Evolutionary conservation across 345 rosid species (phyloP), one percentile per base, ranked within the genome.

Genomic region (Gossypioides kirkii): DNA sequence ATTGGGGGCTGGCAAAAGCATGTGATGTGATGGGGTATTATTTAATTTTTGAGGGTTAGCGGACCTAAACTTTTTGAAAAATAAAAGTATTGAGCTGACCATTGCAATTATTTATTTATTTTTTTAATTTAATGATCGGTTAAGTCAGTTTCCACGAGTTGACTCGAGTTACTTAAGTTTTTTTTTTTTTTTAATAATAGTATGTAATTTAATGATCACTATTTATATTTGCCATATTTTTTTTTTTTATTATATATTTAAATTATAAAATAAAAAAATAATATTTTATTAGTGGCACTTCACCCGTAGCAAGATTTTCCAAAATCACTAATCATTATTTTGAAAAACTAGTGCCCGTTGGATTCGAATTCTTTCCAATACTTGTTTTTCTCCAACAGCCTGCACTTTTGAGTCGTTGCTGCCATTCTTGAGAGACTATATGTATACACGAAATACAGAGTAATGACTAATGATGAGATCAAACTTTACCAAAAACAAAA

Each of bases 271-370:
- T n/a, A n/a, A n/a, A n/a, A n/a, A n/a, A n/a, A n/a, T n/a, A n/a
- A n/a, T n/a, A n/a, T n/a, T n/a, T n/a, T n/a, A n/a, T n/a, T n/a
- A n/a, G n/a, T n/a, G n/a, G n/a, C n/a, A n/a, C n/a, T n/a, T n/a
- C n/a, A n/a, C n/a, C n/a, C n/a, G n/a, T n/a, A n/a, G n/a, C n/a
- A n/a, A n/a, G n/a, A n/a, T n/a, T 54, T 20, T 56, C 62, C 18
- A 17, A 55, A 70, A 32, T 41, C 73, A 13, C 62, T 16, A 17
- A 38, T 5, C 63, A 70, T 7, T 3, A 32, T 18, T 13, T 54
- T 70, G 50, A 70, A 38, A 56, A 70, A 55, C 36, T 36, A 25
- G 73, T 70, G 73, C 7, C 49, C 55, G 50, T n/a, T 55, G 47
- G 73, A 23, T 10, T 32, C 32, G 10, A 54, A 70, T 32, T 70